phyloP scores from a whole-genome alignment of 2,329 filamentous ascomycete genomes.

The Sporothrix curviconia region DNA sequence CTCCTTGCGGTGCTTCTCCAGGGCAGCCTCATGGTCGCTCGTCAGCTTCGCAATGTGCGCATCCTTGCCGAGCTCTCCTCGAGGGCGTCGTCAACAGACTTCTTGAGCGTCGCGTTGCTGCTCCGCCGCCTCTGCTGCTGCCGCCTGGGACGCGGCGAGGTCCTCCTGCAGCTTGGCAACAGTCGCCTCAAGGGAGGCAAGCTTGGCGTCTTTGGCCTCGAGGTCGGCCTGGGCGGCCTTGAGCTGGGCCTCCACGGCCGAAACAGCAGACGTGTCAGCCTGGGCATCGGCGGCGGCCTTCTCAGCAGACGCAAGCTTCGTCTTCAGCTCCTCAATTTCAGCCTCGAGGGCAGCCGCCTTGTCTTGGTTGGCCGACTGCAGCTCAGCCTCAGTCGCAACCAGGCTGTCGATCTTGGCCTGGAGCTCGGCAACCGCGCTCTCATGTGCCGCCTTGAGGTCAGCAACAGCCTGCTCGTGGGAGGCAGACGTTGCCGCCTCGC shows the following conservation, averaged over 20 bases:
- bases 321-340: slow-evolving; percentile 45
- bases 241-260: slow-evolving; percentile 38
- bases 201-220: slow-evolving; percentile 35
- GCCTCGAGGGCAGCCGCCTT: slow-evolving; percentile 46
- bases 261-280: slow-evolving; percentile 31
- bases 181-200: slow-evolving; percentile 38
- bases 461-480: slow-evolving; percentile 44
- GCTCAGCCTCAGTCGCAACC: slow-evolving; percentile 38
- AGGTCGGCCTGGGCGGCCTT: slow-evolving; percentile 42
- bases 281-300: slow-evolving; percentile 38
- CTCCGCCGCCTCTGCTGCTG: slow-evolving; percentile 37
- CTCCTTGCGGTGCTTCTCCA: slow-evolving; percentile 49
- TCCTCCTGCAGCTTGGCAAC: slow-evolving; percentile 28
- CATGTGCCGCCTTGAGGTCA: slow-evolving; percentile 46
- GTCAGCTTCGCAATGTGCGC: slow-evolving; percentile 45
- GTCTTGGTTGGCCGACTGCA: slow-evolving; percentile 39
- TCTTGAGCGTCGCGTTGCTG: slow-evolving; percentile 1
- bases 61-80: slow-evolving; percentile 44
- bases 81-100: slow-evolving; percentile 32
- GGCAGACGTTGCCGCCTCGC: slow-evolving; percentile 35
- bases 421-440: slow-evolving; percentile 40
- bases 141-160: slow-evolving; percentile 33
- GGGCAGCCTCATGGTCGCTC: slow-evolving; percentile 35
- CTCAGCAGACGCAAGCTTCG: slow-evolving; percentile 41
- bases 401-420: slow-evolving; percentile 51